These are phyloP conservation scores for Mitragyna speciosa DNA, from an alignment of 257 asterid genomes.

Conservation along the genomic window DNA sequence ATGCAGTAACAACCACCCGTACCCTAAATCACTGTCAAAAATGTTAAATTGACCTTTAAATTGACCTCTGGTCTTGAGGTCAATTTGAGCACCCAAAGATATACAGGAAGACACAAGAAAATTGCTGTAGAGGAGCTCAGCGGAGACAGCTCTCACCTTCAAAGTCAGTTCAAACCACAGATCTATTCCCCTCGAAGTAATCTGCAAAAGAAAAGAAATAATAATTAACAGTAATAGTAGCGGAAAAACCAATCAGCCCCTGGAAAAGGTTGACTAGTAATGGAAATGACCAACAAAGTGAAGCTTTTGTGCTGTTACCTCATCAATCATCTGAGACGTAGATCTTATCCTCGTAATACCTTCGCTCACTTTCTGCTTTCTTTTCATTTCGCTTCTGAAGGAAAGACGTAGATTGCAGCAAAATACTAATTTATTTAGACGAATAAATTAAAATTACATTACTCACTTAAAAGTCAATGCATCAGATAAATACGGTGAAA, in stretches of 20 bases:
- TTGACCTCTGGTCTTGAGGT: background rate
- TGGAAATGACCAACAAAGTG: background rate
- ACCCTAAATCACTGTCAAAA: background rate
- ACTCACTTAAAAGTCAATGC: background rate
- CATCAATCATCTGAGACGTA: constrained; percentile 70
- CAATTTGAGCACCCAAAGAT: background rate
- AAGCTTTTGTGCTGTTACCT: constrained; percentile 33
- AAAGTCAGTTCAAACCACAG: background rate
- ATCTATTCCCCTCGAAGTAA: background rate
- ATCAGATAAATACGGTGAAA: background rate
- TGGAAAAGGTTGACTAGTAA: background rate
- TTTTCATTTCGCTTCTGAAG: constrained; percentile 90
- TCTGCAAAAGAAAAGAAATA: constrained; percentile 1
- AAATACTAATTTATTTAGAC: background rate
- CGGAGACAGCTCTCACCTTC: constrained; percentile 7
- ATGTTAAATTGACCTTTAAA: background rate
- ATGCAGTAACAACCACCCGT: background rate
- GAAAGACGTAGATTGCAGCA: constrained; percentile 1
- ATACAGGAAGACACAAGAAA: background rate
- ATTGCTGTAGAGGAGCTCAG: background rate
- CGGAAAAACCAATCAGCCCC: background rate
- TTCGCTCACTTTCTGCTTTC: constrained; percentile 82
- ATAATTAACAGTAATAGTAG: too few relatives aligned
- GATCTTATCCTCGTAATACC: constrained; percentile 79
- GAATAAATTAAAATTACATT: background rate